Base-by-base conservation (phyloP, 306 rosid species). In the Prunus davidiana region DNA sequence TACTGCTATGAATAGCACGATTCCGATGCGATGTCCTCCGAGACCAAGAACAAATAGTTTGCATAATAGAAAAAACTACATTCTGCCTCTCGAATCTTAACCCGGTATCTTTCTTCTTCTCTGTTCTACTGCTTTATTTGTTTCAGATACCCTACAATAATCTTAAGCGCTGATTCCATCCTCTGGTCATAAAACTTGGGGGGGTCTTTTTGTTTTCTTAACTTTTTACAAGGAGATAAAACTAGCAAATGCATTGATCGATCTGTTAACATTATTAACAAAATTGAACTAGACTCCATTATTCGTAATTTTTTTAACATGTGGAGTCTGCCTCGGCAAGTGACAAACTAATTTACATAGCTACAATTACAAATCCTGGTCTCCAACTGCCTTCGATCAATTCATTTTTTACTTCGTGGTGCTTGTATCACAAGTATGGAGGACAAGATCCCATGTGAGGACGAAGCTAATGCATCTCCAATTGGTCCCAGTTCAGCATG, bases 401-500 rank as follows among this genome's bases (percentile, higher is more conserved):
- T 5, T 58, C 64, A 25, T 83, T 75, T 1, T 67, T 76, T 9
- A 70, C 61, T 52, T 84, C 91, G 52, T 89, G 97, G 52, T 86
- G 96, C 78, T 13, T 90, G 98, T 79, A 93, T 72, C 62, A 93
- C 87, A 12, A 93, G 64, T 24, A 90, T 80, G 2, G 96, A 91
- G 28, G 89, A 86, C 11, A 54, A 47, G 25, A 87, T 72, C 3
- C 76, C 86, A 0, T 80, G 69, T 13, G 84, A 84, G 0, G 92
- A 68, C 2, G 88, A 84, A 0, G 91, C 78, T 55, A 93, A 78
- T 51, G 87, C 62, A 71, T 93, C 97, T 10, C 98, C 96, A 0
- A 90, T 77, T 3, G 91, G 91, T 2, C 93, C 98, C 24, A 93
- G 73, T 80, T 93, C 97, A 0, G 87, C 87, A 18, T 91, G 89